phyloP scores from a whole-genome alignment of 2,329 filamentous ascomycete genomes.

The Ceratocystis colombiana region DNA sequence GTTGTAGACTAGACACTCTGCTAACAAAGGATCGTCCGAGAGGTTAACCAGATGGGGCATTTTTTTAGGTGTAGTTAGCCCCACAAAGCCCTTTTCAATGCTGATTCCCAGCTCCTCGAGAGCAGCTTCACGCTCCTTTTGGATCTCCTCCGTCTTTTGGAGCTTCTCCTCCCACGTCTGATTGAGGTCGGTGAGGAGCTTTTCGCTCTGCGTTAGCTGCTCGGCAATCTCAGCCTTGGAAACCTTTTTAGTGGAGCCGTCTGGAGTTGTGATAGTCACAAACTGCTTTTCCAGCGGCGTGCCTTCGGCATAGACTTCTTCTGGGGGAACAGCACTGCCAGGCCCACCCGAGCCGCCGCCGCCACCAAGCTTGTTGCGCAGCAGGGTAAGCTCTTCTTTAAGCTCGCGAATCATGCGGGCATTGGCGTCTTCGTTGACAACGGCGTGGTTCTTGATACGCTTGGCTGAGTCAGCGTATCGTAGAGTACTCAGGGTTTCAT shows the following conservation, averaged over 20 bases:
- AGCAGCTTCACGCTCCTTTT: slow-evolving; percentile 91
- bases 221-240: slow-evolving; percentile 98
- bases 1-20: slow-evolving; percentile 96
- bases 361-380: slow-evolving; percentile 72
- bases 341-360: slow-evolving; percentile 39
- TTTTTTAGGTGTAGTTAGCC: slow-evolving; percentile 91
- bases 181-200: slow-evolving; percentile 88
- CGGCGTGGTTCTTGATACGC: slow-evolving; percentile 98
- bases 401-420: slow-evolving; percentile 97
- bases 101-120: slow-evolving; percentile 95
- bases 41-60: slow-evolving; percentile 98
- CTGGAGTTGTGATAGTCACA: slow-evolving; percentile 78
- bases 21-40: slow-evolving; percentile 85
- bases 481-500: slow-evolving; percentile 90
- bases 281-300: slow-evolving; percentile 93
- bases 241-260: slow-evolving; percentile 84
- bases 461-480: slow-evolving; percentile 97
- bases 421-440: slow-evolving; percentile 97
- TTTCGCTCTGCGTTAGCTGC: slow-evolving; percentile 91
- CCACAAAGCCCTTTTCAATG: slow-evolving; percentile 96
- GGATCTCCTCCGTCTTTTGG: slow-evolving; percentile 87
- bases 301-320: slow-evolving; percentile 82
- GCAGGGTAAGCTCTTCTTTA: slow-evolving; percentile 81
- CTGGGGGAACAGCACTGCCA: slow-evolving; percentile 45
- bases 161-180: slow-evolving; percentile 99